These are phyloP conservation scores for Volvariella surrecta DNA, from an alignment of 1,284 basidiomycete species.

Conservation along the genomic window DNA sequence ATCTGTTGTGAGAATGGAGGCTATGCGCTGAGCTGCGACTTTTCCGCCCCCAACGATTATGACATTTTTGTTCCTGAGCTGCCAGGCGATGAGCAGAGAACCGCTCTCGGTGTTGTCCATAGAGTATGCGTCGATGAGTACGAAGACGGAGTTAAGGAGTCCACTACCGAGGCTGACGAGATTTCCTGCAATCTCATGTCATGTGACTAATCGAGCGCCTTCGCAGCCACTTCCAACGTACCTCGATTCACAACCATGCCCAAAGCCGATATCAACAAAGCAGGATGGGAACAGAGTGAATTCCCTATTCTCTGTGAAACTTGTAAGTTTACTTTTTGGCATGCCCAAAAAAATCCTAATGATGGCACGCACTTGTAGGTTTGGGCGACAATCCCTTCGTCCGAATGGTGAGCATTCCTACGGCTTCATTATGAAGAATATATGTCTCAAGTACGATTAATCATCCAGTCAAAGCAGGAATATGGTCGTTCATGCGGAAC, in stretches of 20 bases:
- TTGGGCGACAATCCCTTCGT: constrained; percentile 85
- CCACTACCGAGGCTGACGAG: no score
- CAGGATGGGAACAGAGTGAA: constrained; percentile 86
- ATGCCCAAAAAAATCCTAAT: constrained; percentile 9
- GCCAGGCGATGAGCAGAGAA: constrained; percentile 82
- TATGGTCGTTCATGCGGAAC: constrained; percentile 94
- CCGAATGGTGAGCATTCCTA: constrained; percentile 61
- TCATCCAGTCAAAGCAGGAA: constrained; percentile 87
- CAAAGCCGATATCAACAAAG: constrained; percentile 83
- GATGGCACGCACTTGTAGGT: constrained; percentile 38
- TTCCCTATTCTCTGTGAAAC: constrained; percentile 90
- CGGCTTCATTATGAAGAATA: not conserved
- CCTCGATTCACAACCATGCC: constrained; percentile 18
- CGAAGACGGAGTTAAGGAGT: no score
- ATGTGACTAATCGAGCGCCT: not conserved
- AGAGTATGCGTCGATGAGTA: not conserved
- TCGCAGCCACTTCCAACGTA: not conserved
- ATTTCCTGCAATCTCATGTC: not conserved
- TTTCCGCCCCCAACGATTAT: constrained; percentile 88
- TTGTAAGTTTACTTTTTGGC: constrained; percentile 43
- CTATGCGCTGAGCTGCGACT: constrained; percentile 73
- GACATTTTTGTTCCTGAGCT: constrained; percentile 73
- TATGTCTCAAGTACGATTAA: constrained; percentile 3
- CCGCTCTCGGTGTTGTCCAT: constrained; percentile 32
- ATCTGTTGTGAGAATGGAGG: constrained; percentile 58